phyloP scores from a whole-genome alignment of 192 early-diverging fungal genomes.

The Linnemannia schmuckeri region DNA sequence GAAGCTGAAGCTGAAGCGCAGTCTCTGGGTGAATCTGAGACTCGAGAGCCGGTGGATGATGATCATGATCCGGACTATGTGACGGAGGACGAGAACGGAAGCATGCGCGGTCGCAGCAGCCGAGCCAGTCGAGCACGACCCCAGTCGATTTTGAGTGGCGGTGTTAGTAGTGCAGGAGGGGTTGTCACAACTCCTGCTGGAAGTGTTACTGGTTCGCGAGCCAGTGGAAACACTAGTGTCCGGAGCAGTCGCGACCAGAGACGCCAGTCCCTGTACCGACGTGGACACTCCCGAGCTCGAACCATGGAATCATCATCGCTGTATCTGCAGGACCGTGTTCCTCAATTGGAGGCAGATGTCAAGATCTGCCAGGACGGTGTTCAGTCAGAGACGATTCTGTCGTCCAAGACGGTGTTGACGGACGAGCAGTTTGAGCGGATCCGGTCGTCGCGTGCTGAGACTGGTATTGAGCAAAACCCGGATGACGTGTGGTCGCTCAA shows the following conservation, averaged over 20 bases:
- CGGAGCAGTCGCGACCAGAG: neutral
- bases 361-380: slow-evolving; percentile 26
- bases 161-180: neutral
- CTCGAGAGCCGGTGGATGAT: neutral
- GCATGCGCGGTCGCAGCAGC: neutral
- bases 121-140: neutral
- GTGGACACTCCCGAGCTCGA: neutral
- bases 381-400: slow-evolving; percentile 27
- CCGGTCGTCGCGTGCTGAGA: neutral
- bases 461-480: neutral
- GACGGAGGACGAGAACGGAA: neutral
- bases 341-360: slow-evolving; percentile 41
- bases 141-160: neutral
- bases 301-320: neutral
- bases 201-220: neutral
- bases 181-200: neutral
- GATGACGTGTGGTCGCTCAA: slow-evolving; percentile 35
- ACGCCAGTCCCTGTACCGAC: neutral
- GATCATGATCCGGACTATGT: neutral
- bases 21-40: neutral
- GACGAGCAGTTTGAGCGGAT: slow-evolving; percentile 32
- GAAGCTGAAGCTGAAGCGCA: neutral
- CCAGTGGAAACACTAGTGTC: neutral
- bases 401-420: slow-evolving; percentile 33
- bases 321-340: slow-evolving; percentile 12